These are phyloP conservation scores for Pleurotus eryngii DNA, from an alignment of 768 basidiomycete species.

Conservation along the genomic window DNA sequence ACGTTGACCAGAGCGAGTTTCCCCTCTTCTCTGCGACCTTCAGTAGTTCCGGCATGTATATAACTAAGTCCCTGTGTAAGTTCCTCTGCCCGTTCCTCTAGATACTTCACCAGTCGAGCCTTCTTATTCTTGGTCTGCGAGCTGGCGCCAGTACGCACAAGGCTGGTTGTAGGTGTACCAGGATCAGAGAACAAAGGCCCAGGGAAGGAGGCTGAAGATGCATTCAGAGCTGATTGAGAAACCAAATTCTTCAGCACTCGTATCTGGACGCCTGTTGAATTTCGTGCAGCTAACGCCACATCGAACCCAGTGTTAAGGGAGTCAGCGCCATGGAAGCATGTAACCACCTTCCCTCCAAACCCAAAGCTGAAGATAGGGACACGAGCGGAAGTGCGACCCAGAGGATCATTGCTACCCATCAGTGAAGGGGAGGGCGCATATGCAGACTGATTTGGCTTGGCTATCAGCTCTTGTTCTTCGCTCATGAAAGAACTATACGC, in stretches of 20 bases:
- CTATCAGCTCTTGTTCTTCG: slow-evolving; percentile 28
- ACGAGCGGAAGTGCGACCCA: slow-evolving; percentile 67
- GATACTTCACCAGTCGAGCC: slow-evolving; percentile 68
- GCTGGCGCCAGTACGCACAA: slow-evolving; percentile 67
- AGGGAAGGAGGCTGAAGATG: slow-evolving; percentile 62
- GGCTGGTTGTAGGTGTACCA: slow-evolving; percentile 55
- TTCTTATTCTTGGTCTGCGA: slow-evolving; percentile 82
- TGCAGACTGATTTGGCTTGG: slow-evolving; percentile 42
- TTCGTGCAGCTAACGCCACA: slow-evolving; percentile 69
- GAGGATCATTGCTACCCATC: slow-evolving; percentile 77
- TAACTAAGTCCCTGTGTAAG: slow-evolving; percentile 76
- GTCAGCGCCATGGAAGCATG: slow-evolving; percentile 78
- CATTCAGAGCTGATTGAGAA: slow-evolving; percentile 59
- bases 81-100: slow-evolving; percentile 73
- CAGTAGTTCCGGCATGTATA: slow-evolving; percentile 45
- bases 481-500: neutral
- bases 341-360: slow-evolving; percentile 87
- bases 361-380: slow-evolving; percentile 87
- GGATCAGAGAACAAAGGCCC: slow-evolving; percentile 86
- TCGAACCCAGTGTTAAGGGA: slow-evolving; percentile 73
- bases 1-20: slow-evolving; percentile 73
- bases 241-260: slow-evolving; percentile 66
- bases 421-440: slow-evolving; percentile 87
- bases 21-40: slow-evolving; percentile 66
- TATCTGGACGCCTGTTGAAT: slow-evolving; percentile 66